Base-by-base conservation (phyloP, 768 basidiomycete genomes). In the Mycena kentingensis region DNA sequence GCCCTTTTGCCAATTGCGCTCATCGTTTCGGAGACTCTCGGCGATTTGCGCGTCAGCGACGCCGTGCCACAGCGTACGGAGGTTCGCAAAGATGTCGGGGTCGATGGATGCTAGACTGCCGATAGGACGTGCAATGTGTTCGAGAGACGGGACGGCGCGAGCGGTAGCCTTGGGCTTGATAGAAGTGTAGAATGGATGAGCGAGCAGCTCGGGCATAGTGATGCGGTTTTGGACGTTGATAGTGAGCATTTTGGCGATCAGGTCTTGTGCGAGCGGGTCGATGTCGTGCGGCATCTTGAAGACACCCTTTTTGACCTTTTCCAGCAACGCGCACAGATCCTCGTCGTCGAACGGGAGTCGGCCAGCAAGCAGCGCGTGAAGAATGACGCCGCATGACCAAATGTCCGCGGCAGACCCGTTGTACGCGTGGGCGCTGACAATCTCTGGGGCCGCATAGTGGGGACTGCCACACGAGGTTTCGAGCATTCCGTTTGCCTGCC, bases 361-460 rank as follows among this genome's bases (percentile, higher is more conserved):
- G 5, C 93, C 93, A 4, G 84, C 83, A 32, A 98, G 77, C n/a
- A 98, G 75, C 18, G 93, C 92, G 61, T 84, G 93, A 49, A 98
- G 79, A 59, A 96, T 93, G 65, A 98, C 84, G 50, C 95, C 95
- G 63, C 94, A 95, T 34, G 93, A 96, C 95, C 95, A 98, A 65
- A 95, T 91, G 70, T 98, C 95, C 18, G 93, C 85, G n/a, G 82
- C 78, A 3, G 85, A 80, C 7, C 94, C 95, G 62, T 93, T 81
- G 68, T 98, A 98, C 4, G 84, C 80, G 38, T 82, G 75, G 4
- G 93, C 93, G 67, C 81, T 78, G 57, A 96, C 82, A 51, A 98
- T 85, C 72, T 98, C 95, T 1, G 95, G 94, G 12, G 90, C 90
- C 16, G 93, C 93, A 54, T 98, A 97, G 67, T 97, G 95, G 49